Base-by-base conservation (phyloP, 352 stramenopile genomes). In the Globisporangium nunn region DNA sequence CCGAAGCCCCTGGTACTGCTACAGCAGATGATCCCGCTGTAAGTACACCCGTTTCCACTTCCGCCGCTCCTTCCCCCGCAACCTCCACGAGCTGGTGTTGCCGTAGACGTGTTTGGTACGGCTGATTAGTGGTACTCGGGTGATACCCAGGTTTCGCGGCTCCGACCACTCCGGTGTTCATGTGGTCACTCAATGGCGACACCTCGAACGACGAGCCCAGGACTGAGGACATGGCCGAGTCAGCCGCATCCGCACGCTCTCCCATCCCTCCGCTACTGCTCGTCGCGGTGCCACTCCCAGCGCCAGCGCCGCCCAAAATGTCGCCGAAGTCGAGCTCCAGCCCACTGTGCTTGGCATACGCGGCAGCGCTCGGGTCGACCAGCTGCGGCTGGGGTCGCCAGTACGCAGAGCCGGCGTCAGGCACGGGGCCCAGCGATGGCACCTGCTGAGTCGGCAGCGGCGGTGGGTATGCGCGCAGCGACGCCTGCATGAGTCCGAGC, bases 321-420 rank as follows among this genome's bases (percentile, higher is more conserved):
- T 74, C 75, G 37, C 60, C 51, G 12, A 81, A 64, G 52, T 74
- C 72, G 31, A 83, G 53, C 44, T 78, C 72, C 46, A 82, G 52
- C 23, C 50, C 71, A 15, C 41, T 55, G 29, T 59, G 59, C 31
- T 60, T 60, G 10, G 37, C 41, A 31, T 65, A 65, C 45, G 52
- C 45, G 8, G 8, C n/a, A 14, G 33, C 23, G 1, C 29, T 15
- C 17, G 37, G 5, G 18, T 66, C 56, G 4, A n/a, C 50, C 6
- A 44, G 31, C 56, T 50, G 18, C 29, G 10, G 44, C 41, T 50
- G 33, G 5, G 28, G 23, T 4, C 60, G 60, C 60, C 60, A 66
- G 40, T 58, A 66, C 40, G 35, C 17, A 2, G 29, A 15, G 30
- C 23, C 51, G 8, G 48, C 43, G 37, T 60, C 52, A 28, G 54